Evolutionary conservation across 2,329 filamentous ascomycete genomes (phyloP).

Genomic region (Cercospora sp.): DNA sequence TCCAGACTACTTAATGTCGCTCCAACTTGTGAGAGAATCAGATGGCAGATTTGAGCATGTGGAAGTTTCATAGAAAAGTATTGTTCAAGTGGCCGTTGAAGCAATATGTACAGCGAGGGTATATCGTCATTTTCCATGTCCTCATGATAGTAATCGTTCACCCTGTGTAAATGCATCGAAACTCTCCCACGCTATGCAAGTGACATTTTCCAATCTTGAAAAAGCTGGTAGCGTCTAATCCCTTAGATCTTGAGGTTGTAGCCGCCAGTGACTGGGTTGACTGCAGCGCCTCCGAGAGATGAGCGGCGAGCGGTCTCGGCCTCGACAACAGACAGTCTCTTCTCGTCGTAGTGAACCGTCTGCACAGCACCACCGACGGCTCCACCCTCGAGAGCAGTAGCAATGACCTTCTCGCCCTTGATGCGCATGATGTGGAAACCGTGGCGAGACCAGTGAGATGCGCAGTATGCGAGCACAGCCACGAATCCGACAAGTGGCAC

Average conservation of each 20-base stretch:
- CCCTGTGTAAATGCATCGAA: slow-evolving; percentile 7
- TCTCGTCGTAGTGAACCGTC: slow-evolving; percentile 41
- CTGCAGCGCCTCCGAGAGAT: slow-evolving; percentile 31
- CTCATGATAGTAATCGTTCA: background rate
- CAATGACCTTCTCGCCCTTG: slow-evolving; percentile 37
- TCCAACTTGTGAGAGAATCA: background rate
- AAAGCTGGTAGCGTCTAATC: background rate
- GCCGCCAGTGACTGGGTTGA: slow-evolving; percentile 36
- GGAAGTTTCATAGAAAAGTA: background rate
- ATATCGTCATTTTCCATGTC: background rate
- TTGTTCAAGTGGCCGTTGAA: background rate
- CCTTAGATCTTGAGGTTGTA: slow-evolving; percentile 17
- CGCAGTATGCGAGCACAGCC: slow-evolving; percentile 42
- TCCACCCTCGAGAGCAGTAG: slow-evolving; percentile 36
- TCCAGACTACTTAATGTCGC: background rate
- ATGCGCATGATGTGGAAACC: slow-evolving; percentile 38
- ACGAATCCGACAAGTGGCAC: slow-evolving; percentile 49
- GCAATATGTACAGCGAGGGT: slow-evolving; percentile 11
- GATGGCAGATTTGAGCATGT: background rate
- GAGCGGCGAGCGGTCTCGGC: slow-evolving; percentile 32
- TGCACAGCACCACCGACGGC: slow-evolving; percentile 39
- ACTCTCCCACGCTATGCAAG: slow-evolving; percentile 6
- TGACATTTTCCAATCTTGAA: background rate
- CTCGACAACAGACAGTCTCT: slow-evolving; percentile 34
- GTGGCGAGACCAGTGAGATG: slow-evolving; percentile 38